These are phyloP conservation scores for Lizanozyma gosingica DNA, from an alignment of 1,139 yeast genomes.

Conservation along the genomic window DNA sequence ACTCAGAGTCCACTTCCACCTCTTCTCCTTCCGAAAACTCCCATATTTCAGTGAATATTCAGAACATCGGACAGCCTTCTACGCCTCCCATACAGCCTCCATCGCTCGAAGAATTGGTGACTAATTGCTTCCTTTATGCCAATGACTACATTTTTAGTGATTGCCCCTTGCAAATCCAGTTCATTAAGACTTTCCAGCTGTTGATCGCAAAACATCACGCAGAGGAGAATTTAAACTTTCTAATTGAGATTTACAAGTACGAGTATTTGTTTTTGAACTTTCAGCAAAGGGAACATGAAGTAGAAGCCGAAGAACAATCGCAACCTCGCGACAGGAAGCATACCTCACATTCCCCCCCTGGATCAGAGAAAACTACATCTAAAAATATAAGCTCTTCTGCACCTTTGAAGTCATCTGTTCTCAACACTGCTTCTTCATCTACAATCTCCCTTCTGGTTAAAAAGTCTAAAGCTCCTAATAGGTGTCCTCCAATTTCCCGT, in stretches of 20 bases:
- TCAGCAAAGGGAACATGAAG: no score
- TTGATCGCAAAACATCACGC: conserved; percentile 21
- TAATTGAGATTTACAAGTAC: conserved; percentile 28
- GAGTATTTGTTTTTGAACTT: conserved; percentile 15
- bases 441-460: background rate
- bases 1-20: background rate
- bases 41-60: background rate
- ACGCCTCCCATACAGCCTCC: conserved; percentile 4
- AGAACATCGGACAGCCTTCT: background rate
- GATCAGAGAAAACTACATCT: no score
- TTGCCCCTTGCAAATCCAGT: background rate
- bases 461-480: background rate
- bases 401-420: background rate
- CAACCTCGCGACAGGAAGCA: no score
- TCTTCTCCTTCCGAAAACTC: background rate
- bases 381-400: no score
- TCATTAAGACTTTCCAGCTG: conserved; percentile 3
- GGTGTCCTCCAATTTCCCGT: background rate
- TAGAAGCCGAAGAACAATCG: no score
- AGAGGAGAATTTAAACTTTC: conserved; percentile 27
- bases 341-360: no score
- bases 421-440: background rate
- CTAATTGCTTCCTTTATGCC: conserved; percentile 15
- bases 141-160: conserved; percentile 5
- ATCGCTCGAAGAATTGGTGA: conserved; percentile 14